Evolutionary conservation across 2,329 filamentous ascomycete species (phyloP).

Genomic region (Blastomyces parvus): DNA sequence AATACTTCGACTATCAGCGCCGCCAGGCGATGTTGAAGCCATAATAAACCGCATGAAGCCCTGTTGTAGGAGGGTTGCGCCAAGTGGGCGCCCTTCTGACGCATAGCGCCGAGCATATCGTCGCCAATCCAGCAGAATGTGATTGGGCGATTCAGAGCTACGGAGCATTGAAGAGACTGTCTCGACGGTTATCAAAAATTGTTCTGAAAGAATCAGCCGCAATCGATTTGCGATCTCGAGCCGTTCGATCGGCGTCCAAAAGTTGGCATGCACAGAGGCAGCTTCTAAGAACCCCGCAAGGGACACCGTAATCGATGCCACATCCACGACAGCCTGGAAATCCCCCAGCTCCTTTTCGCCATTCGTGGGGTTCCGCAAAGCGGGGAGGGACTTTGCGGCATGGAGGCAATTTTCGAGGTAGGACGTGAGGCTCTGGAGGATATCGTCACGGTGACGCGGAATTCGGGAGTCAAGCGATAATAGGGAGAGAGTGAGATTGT

Average conservation of each 20-base stretch:
- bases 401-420: conserved; percentile 64
- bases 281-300: conserved; percentile 86
- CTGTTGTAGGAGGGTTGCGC: conserved; percentile 82
- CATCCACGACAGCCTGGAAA: conserved; percentile 53
- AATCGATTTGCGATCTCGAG: conserved; percentile 63
- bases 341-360: conserved; percentile 33
- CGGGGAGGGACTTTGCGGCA: conserved; percentile 48
- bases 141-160: conserved; percentile 60
- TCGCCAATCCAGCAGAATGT: conserved; percentile 73
- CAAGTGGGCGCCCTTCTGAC: conserved; percentile 66
- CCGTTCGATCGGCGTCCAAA: conserved; percentile 70
- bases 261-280: conserved; percentile 63
- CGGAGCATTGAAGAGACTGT: conserved; percentile 83
- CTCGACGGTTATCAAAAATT: conserved; percentile 77
- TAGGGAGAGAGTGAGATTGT: conserved; percentile 68
- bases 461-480: conserved; percentile 71
- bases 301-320: conserved; percentile 70
- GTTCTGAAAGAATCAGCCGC: conserved; percentile 66
- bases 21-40: conserved; percentile 63
- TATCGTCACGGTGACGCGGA: conserved; percentile 54
- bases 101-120: conserved; percentile 76
- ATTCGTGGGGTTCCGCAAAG: conserved; percentile 49
- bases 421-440: conserved; percentile 56
- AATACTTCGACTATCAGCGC: conserved; percentile 52
- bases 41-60: conserved; percentile 80